Conservation (phyloP, 2,329 filamentous ascomycete genomes). For the Aspergillus fructus region DNA sequence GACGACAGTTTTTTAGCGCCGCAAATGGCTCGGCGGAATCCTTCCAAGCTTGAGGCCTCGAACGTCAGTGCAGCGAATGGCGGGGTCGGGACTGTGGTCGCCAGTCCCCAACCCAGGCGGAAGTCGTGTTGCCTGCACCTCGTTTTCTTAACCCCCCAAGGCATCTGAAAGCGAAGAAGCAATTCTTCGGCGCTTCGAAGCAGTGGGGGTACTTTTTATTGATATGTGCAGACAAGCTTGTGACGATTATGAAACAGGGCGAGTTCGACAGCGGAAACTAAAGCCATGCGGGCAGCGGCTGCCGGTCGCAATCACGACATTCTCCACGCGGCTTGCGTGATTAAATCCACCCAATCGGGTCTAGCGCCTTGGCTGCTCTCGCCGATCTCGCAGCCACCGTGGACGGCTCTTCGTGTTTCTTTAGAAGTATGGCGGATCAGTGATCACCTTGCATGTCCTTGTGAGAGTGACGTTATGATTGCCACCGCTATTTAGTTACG, state of each 20-base stretch:
- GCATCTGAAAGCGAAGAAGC: too few species aligned
- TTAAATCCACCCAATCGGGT: slow-evolving; percentile 10
- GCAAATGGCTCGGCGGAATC: too few species aligned
- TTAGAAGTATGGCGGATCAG: neutral
- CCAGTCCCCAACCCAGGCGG: too few species aligned
- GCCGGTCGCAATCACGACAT: slow-evolving; percentile 29
- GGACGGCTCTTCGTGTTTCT: neutral
- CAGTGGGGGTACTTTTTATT: too few species aligned
- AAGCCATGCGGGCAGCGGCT: neutral
- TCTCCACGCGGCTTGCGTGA: slow-evolving; percentile 25
- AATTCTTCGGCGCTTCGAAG: too few species aligned
- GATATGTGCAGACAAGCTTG: too few species aligned
- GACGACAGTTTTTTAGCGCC: too few species aligned
- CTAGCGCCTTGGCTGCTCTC: neutral
- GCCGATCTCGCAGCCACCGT: neutral
- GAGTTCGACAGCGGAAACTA: neutral
- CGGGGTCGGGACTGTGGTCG: too few species aligned
- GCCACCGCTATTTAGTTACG: neutral
- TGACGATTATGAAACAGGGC: slow-evolving; percentile 1
- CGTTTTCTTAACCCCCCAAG: too few species aligned
- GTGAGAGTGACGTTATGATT: neutral
- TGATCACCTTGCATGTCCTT: neutral
- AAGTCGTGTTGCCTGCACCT: too few species aligned
- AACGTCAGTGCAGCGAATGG: neutral
- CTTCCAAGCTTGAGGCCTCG: too few species aligned